Evolutionary conservation across 352 stramenopile genomes (phyloP), one percentile per base, ranked within the genome.

Genomic region (Phytophthora macrochlamydospora): DNA sequence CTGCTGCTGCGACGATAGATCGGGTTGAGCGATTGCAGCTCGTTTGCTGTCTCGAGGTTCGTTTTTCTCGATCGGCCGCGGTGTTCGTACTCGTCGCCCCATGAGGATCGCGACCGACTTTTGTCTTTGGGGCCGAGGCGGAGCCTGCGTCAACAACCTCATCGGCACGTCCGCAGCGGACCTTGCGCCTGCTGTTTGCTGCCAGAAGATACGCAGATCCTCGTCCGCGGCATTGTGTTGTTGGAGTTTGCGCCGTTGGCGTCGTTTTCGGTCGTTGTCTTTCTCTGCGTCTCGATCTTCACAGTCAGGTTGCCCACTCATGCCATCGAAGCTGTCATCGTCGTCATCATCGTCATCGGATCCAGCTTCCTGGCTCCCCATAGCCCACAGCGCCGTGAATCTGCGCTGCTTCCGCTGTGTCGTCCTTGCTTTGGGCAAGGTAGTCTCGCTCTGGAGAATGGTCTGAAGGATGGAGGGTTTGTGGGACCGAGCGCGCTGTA

Each of bases 381-480:
- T 52, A 0, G 51, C 43, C 40, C 79, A 75, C 0, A 88, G 54
- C 1, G 66, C 35, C 9, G 68, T 77, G 11, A 86, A 64, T 40
- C 69, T 75, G 2, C 76, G 67, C 44, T 87, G 78, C 2, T 71
- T 79, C 3, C 79, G 64, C 45, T 83, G 49, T n/a, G n/a, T n/a
- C 0, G 40, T 31, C 14, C 71, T 52, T 5, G 29, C 42, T n/a
- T 52, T 65, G 6, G 28, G 33, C 18, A 32, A 31, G 13, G 32
- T 60, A 28, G 13, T 1, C 6, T 69, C 65, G 11, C 31, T 67
- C 6, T 14, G 48, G 2, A 71, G 51, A 12, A 46, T 60, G 31
- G 40, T 65, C 3, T 69, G 48, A 29, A 73, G 46, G 9, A 68
- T 56, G 0, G 59, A 69, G 11, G 59, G 32, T 18, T 73, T 76